Evolutionary conservation across 805 yeast species (phyloP).

Genomic region (Starmerella bacillaris): DNA sequence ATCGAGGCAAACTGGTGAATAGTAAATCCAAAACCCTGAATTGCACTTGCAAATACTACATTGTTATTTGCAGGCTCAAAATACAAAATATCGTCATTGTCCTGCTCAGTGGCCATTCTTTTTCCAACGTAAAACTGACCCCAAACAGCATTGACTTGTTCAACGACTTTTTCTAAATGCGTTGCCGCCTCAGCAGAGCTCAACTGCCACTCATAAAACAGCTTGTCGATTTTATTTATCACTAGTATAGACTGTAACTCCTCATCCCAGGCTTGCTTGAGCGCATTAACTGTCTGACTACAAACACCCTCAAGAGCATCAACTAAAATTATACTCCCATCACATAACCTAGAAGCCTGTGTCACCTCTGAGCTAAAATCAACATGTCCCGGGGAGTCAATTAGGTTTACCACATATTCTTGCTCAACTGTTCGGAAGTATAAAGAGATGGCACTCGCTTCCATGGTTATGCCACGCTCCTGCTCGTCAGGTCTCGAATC

Average conservation of each 20-base stretch:
- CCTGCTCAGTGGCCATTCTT: slow-evolving; percentile 34
- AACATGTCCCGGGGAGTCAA: slow-evolving; percentile 98
- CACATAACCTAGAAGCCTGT: slow-evolving; percentile 87
- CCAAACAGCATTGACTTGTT: slow-evolving; percentile 85
- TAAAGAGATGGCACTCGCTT: slow-evolving; percentile 76
- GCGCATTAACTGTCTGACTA: slow-evolving; percentile 87
- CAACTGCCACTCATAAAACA: slow-evolving; percentile 63
- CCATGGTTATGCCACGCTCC: slow-evolving; percentile 93
- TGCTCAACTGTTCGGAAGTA: slow-evolving; percentile 47
- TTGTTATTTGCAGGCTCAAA: slow-evolving; percentile 77
- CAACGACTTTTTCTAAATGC: slow-evolving; percentile 62
- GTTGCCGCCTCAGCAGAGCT: slow-evolving; percentile 70
- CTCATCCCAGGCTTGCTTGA: slow-evolving; percentile 87
- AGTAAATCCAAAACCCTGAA: slow-evolving; percentile 97
- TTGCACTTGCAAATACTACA: slow-evolving; percentile 71
- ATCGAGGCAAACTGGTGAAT: slow-evolving; percentile 75
- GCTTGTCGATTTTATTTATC: slow-evolving; percentile 76
- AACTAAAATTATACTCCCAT: slow-evolving; percentile 86
- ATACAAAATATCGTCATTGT: slow-evolving; percentile 74
- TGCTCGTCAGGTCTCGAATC: slow-evolving; percentile 96
- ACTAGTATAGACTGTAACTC: slow-evolving; percentile 75
- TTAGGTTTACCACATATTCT: slow-evolving; percentile 74
- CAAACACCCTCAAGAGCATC: slow-evolving; percentile 98
- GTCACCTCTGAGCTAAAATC: slow-evolving; percentile 94
- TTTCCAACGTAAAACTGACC: slow-evolving; percentile 89